These are phyloP conservation scores for Ogataea trehaloabstinens DNA, from an alignment of 805 yeast species.

Conservation along the genomic window DNA sequence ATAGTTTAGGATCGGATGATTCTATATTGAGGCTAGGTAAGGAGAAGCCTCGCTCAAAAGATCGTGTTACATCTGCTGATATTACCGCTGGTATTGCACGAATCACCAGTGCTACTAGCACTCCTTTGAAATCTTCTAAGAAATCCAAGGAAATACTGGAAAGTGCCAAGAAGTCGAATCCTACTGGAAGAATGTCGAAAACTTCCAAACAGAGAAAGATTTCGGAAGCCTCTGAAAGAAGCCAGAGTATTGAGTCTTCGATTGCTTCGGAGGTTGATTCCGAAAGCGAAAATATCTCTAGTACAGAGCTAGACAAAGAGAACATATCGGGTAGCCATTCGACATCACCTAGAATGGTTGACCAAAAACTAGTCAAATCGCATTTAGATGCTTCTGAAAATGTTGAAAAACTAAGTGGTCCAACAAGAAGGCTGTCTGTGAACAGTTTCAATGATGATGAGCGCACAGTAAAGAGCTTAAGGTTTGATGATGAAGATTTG, in stretches of 20 bases:
- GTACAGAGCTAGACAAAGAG: neutral
- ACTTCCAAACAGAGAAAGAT: conserved; percentile 7
- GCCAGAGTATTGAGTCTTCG: neutral
- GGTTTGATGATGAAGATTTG: conserved; percentile 18
- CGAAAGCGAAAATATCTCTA: neutral
- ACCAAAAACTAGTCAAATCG: neutral
- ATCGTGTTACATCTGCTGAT: conserved; percentile 4
- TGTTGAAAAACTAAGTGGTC: conserved; percentile 12
- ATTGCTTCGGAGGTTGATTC: neutral
- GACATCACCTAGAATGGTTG: neutral
- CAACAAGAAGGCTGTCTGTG: conserved; percentile 20
- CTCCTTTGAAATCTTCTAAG: conserved; percentile 11
- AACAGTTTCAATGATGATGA: conserved; percentile 22
- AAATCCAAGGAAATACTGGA: conserved; percentile 12
- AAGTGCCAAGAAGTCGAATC: conserved; percentile 16
- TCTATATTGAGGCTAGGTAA: neutral
- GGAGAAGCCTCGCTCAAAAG: neutral
- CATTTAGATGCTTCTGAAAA: neutral
- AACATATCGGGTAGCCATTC: neutral
- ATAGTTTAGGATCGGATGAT: conserved; percentile 14
- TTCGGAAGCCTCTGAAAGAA: neutral
- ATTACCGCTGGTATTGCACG: conserved; percentile 9
- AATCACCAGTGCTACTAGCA: conserved; percentile 7
- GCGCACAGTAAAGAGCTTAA: conserved; percentile 13
- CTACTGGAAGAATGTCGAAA: conserved; percentile 16